A percentile compares a stretch with the other conserved stretches of the same genome.
Evolutionary conservation across 192 early-diverging fungal genomes (phyloP).

Genomic region (Piromyces finnis): DNA sequence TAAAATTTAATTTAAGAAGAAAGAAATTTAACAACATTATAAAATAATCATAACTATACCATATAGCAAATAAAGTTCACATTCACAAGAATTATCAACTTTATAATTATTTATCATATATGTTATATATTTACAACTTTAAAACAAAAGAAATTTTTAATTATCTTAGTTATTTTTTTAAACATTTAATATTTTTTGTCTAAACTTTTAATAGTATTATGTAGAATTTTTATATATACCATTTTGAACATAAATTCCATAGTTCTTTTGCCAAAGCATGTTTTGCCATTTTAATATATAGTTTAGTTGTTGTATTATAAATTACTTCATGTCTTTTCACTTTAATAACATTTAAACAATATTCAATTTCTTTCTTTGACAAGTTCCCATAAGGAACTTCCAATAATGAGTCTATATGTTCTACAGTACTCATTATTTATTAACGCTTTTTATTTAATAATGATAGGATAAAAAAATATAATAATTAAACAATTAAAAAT

Average conservation of each 20-base stretch:
- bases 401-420: neutral
- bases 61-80: neutral
- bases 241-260: neutral
- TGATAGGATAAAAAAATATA: too few species aligned
- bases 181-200: too few species aligned
- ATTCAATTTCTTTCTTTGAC: neutral
- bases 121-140: neutral
- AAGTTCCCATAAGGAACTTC: neutral
- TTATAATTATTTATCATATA: neutral
- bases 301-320: neutral
- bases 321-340: neutral
- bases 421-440: neutral
- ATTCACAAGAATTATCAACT: neutral
- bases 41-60: too few species aligned
- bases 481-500: too few species aligned
- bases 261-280: neutral
- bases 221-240: too few species aligned
- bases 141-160: neutral
- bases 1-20: too few species aligned
- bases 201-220: too few species aligned
- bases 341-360: neutral
- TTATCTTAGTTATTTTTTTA: too few species aligned
- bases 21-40: too few species aligned
- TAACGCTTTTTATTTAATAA: too few species aligned
- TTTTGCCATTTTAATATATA: neutral